phyloP scores from a whole-genome alignment of 1,284 basidiomycete genomes.

The Leccinum fuscescens region DNA sequence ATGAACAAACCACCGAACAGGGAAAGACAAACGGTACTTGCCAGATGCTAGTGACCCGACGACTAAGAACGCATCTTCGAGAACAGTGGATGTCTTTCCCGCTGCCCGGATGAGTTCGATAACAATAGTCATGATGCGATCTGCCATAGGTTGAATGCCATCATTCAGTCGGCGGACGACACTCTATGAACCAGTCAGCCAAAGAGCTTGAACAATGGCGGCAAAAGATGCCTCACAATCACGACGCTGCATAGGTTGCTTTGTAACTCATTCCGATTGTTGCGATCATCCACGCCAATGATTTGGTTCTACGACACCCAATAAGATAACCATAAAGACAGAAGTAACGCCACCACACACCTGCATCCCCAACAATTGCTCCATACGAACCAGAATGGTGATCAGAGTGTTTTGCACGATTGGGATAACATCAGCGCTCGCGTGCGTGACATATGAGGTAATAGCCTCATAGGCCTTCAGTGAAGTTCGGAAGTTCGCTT shows the following conservation, averaged over 20 bases:
- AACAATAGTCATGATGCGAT: conserved; percentile 93
- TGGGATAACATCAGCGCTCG: conserved; percentile 77
- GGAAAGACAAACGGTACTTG: conserved; percentile 27
- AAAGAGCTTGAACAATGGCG: not conserved
- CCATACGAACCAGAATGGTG: conserved; percentile 85
- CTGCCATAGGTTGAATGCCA: conserved; percentile 86
- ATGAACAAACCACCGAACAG: conserved; percentile 1
- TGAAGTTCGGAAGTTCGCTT: conserved; percentile 90
- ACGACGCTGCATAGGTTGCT: conserved; percentile 92
- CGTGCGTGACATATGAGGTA: conserved; percentile 80
- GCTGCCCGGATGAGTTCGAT: conserved; percentile 85
- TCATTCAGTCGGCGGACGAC: conserved; percentile 82
- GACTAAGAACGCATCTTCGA: conserved; percentile 96
- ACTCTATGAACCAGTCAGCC: conserved; percentile 46
- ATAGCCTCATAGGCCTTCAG: conserved; percentile 87
- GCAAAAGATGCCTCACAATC: conserved; percentile 52
- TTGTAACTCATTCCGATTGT: conserved; percentile 99
- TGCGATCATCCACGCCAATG: conserved; percentile 92
- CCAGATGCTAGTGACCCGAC: conserved; percentile 86
- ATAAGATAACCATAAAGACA: conserved; percentile 4
- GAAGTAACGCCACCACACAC: conserved; percentile 35
- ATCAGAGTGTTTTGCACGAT: conserved; percentile 85
- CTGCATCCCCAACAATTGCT: conserved; percentile 82
- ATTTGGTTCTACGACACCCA: conserved; percentile 74
- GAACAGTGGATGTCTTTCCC: conserved; percentile 91